Percentiles rank a stretch among this genome's conserved stretches.
These are phyloP conservation scores for Zanthoxylum bungeanum DNA, from an alignment of 345 rosid species.

Conservation along the genomic window DNA sequence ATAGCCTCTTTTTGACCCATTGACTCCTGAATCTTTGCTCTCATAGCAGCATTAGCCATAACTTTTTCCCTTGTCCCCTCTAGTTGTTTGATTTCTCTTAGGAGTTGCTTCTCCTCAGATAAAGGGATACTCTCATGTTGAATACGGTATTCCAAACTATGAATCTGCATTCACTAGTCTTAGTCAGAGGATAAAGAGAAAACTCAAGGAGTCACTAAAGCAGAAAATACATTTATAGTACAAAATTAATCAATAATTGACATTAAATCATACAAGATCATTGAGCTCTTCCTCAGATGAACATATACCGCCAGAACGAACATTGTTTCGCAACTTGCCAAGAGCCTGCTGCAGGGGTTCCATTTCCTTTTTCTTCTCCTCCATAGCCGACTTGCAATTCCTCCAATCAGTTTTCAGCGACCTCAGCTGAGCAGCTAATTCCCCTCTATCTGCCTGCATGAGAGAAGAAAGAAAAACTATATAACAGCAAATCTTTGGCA, in stretches of 20 bases:
- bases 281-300: conserved; percentile 93
- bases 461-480: neutral
- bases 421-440: conserved; percentile 42
- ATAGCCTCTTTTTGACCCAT: conserved; percentile 83
- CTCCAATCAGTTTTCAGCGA: conserved; percentile 32
- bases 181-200: conserved; percentile 14
- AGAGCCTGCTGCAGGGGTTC: conserved; percentile 87
- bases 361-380: conserved; percentile 73
- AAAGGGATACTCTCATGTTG: conserved; percentile 92
- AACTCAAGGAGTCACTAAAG: neutral
- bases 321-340: conserved; percentile 62
- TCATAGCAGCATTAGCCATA: conserved; percentile 73
- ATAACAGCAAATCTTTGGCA: neutral
- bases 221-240: conserved; percentile 7
- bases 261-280: conserved; percentile 47
- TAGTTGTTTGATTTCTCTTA: conserved; percentile 84
- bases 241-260: conserved; percentile 10
- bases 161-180: conserved; percentile 53
- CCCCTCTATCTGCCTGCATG: conserved; percentile 43
- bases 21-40: conserved; percentile 82
- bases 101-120: conserved; percentile 88
- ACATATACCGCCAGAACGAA: conserved; percentile 55
- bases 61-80: conserved; percentile 94
- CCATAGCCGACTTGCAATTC: conserved; percentile 40
- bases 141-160: conserved; percentile 70